Percentiles rank a stretch among this genome's conserved stretches.
These are phyloP conservation scores for Closterium sp. DNA, from an alignment of 139 green algal species.

Conservation along the genomic window DNA sequence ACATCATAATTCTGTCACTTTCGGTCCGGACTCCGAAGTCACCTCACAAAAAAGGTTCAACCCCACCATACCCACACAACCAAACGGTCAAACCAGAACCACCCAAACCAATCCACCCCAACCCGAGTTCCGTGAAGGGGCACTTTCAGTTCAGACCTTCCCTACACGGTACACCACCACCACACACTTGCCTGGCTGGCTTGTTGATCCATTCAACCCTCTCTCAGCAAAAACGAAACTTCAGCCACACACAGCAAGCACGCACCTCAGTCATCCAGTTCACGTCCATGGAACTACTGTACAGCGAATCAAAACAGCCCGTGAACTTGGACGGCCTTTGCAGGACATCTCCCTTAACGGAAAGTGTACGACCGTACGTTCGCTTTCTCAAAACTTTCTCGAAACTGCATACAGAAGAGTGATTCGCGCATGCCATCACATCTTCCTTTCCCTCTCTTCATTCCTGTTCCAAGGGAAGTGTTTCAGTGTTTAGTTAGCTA, in stretches of 20 bases:
- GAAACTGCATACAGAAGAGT: too few relatives aligned
- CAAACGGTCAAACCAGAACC: too few relatives aligned
- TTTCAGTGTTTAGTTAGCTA: neutral
- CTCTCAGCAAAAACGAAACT: neutral
- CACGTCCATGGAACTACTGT: neutral
- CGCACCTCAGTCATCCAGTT: neutral
- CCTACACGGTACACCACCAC: neutral
- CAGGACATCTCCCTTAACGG: neutral
- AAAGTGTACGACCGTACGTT: neutral
- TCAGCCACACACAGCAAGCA: neutral
- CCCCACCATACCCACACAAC: too few relatives aligned
- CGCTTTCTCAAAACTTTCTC: too few relatives aligned
- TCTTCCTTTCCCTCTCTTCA: neutral
- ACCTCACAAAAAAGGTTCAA: too few relatives aligned
- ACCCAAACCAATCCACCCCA: too few relatives aligned
- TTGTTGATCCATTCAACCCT: neutral
- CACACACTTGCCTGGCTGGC: neutral
- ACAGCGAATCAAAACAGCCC: neutral
- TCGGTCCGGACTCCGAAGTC: neutral
- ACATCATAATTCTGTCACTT: neutral
- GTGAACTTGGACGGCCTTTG: neutral
- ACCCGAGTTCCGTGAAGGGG: too few relatives aligned
- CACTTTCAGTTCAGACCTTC: neutral
- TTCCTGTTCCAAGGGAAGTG: neutral
- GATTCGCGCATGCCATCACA: neutral